A percentile compares a stretch with the other conserved stretches of the same genome.
Evolutionary conservation across 1,284 basidiomycete species (phyloP).

Genomic region (Erythrobasidium hasegawianum): DNA sequence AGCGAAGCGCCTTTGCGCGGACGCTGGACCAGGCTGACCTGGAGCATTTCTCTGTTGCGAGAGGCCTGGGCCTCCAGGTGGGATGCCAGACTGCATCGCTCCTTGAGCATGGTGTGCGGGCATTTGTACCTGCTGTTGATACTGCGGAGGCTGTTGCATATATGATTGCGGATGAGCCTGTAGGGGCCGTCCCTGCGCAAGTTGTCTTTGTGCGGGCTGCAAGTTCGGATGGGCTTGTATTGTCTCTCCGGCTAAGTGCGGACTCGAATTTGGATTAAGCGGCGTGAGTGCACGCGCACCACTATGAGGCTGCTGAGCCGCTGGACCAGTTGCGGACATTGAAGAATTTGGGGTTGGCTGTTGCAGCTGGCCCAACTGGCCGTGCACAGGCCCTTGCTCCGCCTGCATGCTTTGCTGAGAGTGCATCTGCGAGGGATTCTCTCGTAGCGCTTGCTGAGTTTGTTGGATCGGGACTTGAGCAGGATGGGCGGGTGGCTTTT

Average conservation of each 20-base stretch:
- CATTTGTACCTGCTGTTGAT: conserved; percentile 9
- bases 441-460: too few relatives aligned
- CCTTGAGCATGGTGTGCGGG: neutral
- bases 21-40: neutral
- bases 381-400: too few relatives aligned
- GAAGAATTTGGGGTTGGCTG: too few relatives aligned
- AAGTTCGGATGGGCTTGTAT: too few relatives aligned
- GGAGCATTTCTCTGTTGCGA: neutral
- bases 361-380: too few relatives aligned
- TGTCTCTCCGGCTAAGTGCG: too few relatives aligned
- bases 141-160: conserved; percentile 14
- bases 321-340: too few relatives aligned
- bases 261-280: too few relatives aligned
- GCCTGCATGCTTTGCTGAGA: too few relatives aligned
- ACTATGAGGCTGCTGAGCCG: too few relatives aligned
- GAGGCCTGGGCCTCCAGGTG: conserved; percentile 1
- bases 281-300: too few relatives aligned
- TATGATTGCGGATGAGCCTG: neutral
- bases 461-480: neutral
- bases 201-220: neutral
- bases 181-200: neutral
- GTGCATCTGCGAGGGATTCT: too few relatives aligned
- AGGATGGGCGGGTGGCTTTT: neutral
- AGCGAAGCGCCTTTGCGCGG: neutral
- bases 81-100: conserved; percentile 1